Evolutionary conservation across 2,329 filamentous ascomycete genomes (phyloP), one percentile per base, ranked within the genome.

Genomic region (Fusarium devonianum): DNA sequence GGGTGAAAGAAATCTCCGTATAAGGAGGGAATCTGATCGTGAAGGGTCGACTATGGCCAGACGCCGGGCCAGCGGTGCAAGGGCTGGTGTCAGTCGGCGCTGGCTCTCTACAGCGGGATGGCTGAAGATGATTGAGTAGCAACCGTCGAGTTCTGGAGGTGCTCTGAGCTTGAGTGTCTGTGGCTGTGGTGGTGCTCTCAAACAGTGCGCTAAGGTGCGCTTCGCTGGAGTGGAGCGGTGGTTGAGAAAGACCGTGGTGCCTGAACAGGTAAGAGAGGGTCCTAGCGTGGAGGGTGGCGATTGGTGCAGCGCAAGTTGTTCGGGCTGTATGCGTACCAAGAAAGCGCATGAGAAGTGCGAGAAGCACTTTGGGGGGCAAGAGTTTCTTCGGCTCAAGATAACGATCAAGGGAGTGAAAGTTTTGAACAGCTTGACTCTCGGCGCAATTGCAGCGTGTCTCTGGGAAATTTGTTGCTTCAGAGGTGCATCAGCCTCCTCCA

Each of bases 211-310:
- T 60, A 61, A 60, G 56, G 54, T 55, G 55, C 60, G 56, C 56
- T 60, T 59, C 51, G 53, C 58, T 62, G 58, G 22, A 51, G 58
- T 64, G 58, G 61, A 62, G 55, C 56, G 49, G 39, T 36, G 55
- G 39, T 58, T 63, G 54, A 45, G 56, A 51, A 55, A 56, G 39
- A 26, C 46, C 42, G 54, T 51, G 53, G 57, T 63, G 49, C 59
- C 54, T 60, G 58, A 30, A 55, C 50, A 58, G 54, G 38, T n/a
- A 42, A 49, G 58, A 53, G 52, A 56, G 49, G 51, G 48, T n/a
- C 48, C 51, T 62, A 60, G 69, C 68, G 69, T 70, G 69, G 66
- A 65, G 45, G 58, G 32, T 53, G 49, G 45, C 60, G 63, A 70
- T 71, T 71, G 69, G 68, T 60, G 54, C 50, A 53, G 60, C 46